Conservation (phyloP, 768 basidiomycete species). For the Mycena pura region DNA sequence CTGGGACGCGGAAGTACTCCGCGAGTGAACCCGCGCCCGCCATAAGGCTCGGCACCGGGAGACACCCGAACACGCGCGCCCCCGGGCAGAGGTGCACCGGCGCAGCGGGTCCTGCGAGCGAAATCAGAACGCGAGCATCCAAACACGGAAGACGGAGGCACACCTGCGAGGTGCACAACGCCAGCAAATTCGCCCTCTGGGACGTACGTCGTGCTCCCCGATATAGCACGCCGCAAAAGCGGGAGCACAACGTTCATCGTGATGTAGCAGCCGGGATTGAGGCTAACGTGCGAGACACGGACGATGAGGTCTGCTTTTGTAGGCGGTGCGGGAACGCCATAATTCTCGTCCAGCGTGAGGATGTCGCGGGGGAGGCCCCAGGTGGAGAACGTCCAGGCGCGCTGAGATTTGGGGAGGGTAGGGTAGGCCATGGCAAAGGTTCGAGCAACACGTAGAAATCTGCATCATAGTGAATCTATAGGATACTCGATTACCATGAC, state of each 20-base stretch:
- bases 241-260: slow-evolving; percentile 12
- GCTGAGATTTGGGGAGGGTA: slow-evolving; percentile 19
- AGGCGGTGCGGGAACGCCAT: slow-evolving; percentile 14
- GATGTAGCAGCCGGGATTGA: slow-evolving; percentile 20
- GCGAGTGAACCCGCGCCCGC: slow-evolving; percentile 17
- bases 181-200: slow-evolving; percentile 24
- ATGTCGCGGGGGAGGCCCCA: slow-evolving; percentile 20
- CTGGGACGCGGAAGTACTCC: slow-evolving; percentile 17
- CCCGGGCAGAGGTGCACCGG: slow-evolving; percentile 11
- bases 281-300: slow-evolving; percentile 19
- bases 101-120: slow-evolving; percentile 18
- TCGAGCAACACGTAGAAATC: too few relatives aligned
- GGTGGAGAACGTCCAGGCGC: slow-evolving; percentile 23
- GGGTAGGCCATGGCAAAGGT: not conserved
- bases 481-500: too few relatives aligned
- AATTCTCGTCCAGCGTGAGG: slow-evolving; percentile 11
- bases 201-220: slow-evolving; percentile 18
- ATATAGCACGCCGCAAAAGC: slow-evolving; percentile 9
- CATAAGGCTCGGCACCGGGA: slow-evolving; percentile 14
- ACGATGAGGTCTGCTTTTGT: slow-evolving; percentile 11
- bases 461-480: too few relatives aligned
- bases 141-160: too few relatives aligned
- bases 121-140: too few relatives aligned
- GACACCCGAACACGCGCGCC: slow-evolving; percentile 20
- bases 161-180: slow-evolving; percentile 21